phyloP scores from a whole-genome alignment of 768 basidiomycete genomes.

The Russula foetens region DNA sequence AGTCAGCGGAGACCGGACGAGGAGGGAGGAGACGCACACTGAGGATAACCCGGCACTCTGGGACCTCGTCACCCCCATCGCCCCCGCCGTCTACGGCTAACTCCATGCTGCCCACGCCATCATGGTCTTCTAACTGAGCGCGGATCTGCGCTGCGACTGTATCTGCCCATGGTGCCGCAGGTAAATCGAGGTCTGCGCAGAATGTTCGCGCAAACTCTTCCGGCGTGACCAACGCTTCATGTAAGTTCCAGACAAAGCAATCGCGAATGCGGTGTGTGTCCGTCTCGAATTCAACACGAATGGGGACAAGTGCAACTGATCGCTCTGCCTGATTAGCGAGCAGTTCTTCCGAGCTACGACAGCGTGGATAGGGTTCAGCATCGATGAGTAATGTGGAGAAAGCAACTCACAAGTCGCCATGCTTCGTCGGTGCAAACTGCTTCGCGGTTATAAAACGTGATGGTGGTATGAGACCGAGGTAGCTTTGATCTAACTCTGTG shows the following conservation, averaged over 20 bases:
- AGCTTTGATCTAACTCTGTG: constrained; percentile 77
- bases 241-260: constrained; percentile 92
- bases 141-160: constrained; percentile 82
- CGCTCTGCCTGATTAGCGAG: constrained; percentile 54
- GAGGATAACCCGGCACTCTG: constrained; percentile 76
- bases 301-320: constrained; percentile 65
- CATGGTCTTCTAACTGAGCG: constrained; percentile 86
- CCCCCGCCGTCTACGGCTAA: constrained; percentile 51
- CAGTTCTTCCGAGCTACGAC: constrained; percentile 52
- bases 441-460: constrained; percentile 63
- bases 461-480: constrained; percentile 81
- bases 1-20: constrained; percentile 10
- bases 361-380: background rate
- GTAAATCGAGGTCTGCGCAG: constrained; percentile 81
- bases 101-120: constrained; percentile 73
- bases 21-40: constrained; percentile 42
- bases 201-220: constrained; percentile 81
- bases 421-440: constrained; percentile 47
- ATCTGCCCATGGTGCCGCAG: constrained; percentile 56
- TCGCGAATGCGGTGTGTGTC: constrained; percentile 89
- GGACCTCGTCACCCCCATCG: constrained; percentile 39
- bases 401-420: constrained; percentile 66
- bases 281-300: constrained; percentile 92
- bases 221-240: constrained; percentile 81
- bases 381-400: background rate